Conservation (phyloP, 1,284 basidiomycete genomes). For the Ceratobasidium sp. region DNA sequence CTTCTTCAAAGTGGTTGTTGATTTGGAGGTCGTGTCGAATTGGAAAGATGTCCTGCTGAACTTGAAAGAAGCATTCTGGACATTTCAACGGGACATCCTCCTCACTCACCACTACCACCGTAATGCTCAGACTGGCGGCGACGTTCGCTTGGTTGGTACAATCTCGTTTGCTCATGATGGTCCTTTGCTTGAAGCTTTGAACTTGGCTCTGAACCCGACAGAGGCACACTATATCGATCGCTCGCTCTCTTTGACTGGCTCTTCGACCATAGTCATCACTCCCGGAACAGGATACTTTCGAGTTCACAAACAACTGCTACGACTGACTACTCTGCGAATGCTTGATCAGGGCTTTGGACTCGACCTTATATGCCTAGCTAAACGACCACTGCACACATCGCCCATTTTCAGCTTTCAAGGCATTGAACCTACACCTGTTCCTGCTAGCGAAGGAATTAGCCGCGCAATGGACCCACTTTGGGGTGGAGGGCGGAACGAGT, state of each 20-base stretch:
- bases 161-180: slow-evolving; percentile 94
- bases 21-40: slow-evolving; percentile 88
- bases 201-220: slow-evolving; percentile 92
- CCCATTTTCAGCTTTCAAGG: slow-evolving; percentile 89
- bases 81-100: slow-evolving; percentile 89
- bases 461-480: slow-evolving; percentile 82
- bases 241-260: slow-evolving; percentile 92
- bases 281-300: slow-evolving; percentile 96
- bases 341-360: slow-evolving; percentile 94
- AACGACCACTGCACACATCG: slow-evolving; percentile 92
- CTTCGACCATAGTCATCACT: slow-evolving; percentile 88
- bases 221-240: slow-evolving; percentile 98
- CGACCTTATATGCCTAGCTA: slow-evolving; percentile 91
- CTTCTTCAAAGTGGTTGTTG: slow-evolving; percentile 94
- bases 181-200: slow-evolving; percentile 94
- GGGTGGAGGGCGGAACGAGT: slow-evolving; percentile 72
- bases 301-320: slow-evolving; percentile 90
- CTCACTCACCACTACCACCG: slow-evolving; percentile 88
- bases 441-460: slow-evolving; percentile 63
- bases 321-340: slow-evolving; percentile 95
- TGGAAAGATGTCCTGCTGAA: slow-evolving; percentile 90
- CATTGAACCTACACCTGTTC: slow-evolving; percentile 63
- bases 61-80: slow-evolving; percentile 90
- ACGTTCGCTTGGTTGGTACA: slow-evolving; percentile 81
- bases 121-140: slow-evolving; percentile 58